These are phyloP conservation scores for Leccinum aurantiacum DNA, from an alignment of 768 basidiomycete species.

Conservation along the genomic window DNA sequence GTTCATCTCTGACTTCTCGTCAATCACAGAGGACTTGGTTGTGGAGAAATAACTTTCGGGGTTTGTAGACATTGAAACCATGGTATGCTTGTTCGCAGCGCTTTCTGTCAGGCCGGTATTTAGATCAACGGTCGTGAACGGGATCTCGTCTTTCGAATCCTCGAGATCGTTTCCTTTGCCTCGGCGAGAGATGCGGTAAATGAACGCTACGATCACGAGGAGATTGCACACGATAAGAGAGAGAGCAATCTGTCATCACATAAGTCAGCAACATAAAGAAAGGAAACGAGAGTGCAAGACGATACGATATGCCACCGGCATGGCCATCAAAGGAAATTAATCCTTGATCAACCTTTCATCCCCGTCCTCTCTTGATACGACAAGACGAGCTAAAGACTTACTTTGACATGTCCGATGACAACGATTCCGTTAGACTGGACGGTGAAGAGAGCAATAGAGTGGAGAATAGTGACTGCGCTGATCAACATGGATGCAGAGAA, in stretches of 20 bases:
- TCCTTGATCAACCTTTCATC: neutral
- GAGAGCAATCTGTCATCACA: slow-evolving; percentile 17
- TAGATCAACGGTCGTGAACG: slow-evolving; percentile 20
- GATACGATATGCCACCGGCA: neutral
- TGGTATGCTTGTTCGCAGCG: neutral
- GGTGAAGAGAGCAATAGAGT: slow-evolving; percentile 13
- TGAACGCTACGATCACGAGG: slow-evolving; percentile 26
- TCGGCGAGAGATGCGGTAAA: slow-evolving; percentile 16
- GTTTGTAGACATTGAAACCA: neutral
- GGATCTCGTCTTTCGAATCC: neutral
- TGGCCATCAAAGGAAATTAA: neutral
- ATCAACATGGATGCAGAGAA: slow-evolving; percentile 24
- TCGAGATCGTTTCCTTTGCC: slow-evolving; percentile 7
- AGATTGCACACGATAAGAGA: slow-evolving; percentile 28
- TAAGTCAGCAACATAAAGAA: neutral
- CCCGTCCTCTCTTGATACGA: neutral
- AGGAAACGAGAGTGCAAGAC: too few relatives aligned
- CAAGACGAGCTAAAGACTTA: slow-evolving; percentile 4
- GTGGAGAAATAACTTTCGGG: neutral
- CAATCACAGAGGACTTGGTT: neutral
- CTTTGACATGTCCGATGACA: slow-evolving; percentile 26
- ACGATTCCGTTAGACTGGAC: neutral
- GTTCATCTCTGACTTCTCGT: neutral
- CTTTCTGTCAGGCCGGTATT: slow-evolving; percentile 3
- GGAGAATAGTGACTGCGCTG: slow-evolving; percentile 20